phyloP scores from a whole-genome alignment of 371 early-diverging fungal genomes.

The Lichtheimia ramosa region DNA sequence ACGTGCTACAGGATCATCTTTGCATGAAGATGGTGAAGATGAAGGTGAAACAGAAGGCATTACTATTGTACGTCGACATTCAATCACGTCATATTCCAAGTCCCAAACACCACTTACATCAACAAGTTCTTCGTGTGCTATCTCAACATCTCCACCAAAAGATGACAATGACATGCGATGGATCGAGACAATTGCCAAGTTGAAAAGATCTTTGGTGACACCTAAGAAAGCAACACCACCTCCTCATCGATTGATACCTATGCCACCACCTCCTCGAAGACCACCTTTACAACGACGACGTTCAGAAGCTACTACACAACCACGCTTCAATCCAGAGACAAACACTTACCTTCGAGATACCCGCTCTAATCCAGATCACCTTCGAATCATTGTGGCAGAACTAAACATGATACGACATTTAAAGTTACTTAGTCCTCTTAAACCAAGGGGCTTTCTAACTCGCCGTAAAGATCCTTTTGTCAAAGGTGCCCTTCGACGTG shows the following conservation, averaged over 20 bases:
- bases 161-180: slow-evolving; percentile 7
- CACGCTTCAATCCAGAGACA: slow-evolving; percentile 48
- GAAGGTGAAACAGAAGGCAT: neutral
- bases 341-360: slow-evolving; percentile 56
- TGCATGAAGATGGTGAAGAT: slow-evolving; percentile 7
- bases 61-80: slow-evolving; percentile 24
- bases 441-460: slow-evolving; percentile 58
- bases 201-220: slow-evolving; percentile 19
- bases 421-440: slow-evolving; percentile 56
- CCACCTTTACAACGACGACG: slow-evolving; percentile 32
- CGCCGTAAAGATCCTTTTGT: slow-evolving; percentile 54
- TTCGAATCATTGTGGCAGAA: slow-evolving; percentile 64
- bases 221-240: slow-evolving; percentile 1
- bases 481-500: slow-evolving; percentile 25
- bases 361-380: slow-evolving; percentile 58
- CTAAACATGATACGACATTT: slow-evolving; percentile 58
- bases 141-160: slow-evolving; percentile 32
- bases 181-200: slow-evolving; percentile 22
- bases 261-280: slow-evolving; percentile 42
- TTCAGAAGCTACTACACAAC: slow-evolving; percentile 51
- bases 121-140: slow-evolving; percentile 30
- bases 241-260: slow-evolving; percentile 16
- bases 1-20: neutral
- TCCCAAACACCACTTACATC: slow-evolving; percentile 23
- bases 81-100: slow-evolving; percentile 33